Evolutionary conservation across 495 filamentous ascomycete species (phyloP).

Genomic region (Jackrogersella minutella): DNA sequence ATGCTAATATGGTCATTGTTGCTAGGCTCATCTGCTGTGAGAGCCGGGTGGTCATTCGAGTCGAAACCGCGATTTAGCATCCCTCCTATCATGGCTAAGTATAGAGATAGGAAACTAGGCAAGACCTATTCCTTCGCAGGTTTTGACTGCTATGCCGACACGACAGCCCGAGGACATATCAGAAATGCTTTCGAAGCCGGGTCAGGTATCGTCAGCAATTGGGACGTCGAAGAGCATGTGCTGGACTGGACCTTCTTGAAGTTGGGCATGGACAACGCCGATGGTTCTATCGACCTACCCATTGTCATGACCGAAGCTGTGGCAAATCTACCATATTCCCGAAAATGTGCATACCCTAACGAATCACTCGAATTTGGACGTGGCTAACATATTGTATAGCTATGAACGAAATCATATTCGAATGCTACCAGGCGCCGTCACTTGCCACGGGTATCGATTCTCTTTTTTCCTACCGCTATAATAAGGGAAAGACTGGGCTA

Average conservation of each 20-base stretch:
- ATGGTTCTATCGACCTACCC: slow-evolving; percentile 79
- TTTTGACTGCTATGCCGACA: slow-evolving; percentile 90
- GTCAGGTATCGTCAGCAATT: slow-evolving; percentile 90
- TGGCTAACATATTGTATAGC: slow-evolving; percentile 58
- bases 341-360: slow-evolving; percentile 73
- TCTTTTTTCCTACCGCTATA: slow-evolving; percentile 92
- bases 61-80: slow-evolving; percentile 75
- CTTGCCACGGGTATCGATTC: slow-evolving; percentile 95
- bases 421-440: slow-evolving; percentile 88
- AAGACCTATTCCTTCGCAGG: slow-evolving; percentile 91
- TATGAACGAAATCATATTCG: slow-evolving; percentile 97
- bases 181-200: slow-evolving; percentile 91
- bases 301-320: slow-evolving; percentile 97
- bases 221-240: slow-evolving; percentile 94
- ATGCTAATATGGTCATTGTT: slow-evolving; percentile 24
- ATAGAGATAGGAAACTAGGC: slow-evolving; percentile 88
- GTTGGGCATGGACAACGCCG: slow-evolving; percentile 79
- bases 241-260: slow-evolving; percentile 93
- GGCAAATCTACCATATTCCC: slow-evolving; percentile 84
- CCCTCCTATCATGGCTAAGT: slow-evolving; percentile 90
- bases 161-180: slow-evolving; percentile 88
- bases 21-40: slow-evolving; percentile 82
- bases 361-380: background rate
- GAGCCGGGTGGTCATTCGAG: slow-evolving; percentile 96
- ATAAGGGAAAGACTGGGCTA: slow-evolving; percentile 84